Conservation (phyloP, 2,329 filamentous ascomycete genomes). For the Hymenoscyphus linearis region DNA sequence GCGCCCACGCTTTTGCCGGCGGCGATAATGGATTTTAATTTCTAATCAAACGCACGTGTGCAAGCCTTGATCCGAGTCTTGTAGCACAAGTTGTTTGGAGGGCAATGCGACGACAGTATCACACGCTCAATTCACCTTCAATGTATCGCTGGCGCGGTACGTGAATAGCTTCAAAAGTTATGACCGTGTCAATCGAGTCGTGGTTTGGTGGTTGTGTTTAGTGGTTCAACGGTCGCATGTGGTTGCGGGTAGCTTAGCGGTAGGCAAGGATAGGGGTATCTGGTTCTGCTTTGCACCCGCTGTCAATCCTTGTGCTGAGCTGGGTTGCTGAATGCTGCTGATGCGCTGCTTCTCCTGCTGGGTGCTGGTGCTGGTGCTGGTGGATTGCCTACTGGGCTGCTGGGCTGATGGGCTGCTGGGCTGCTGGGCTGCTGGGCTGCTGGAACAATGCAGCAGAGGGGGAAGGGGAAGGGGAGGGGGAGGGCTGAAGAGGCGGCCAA, state of each 20-base stretch:
- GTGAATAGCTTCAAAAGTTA: constrained; percentile 23
- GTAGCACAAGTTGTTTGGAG: background rate
- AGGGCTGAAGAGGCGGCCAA: constrained; percentile 10
- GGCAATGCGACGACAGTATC: constrained; percentile 9
- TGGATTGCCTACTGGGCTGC: background rate
- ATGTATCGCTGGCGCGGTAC: background rate
- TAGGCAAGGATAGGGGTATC: constrained; percentile 24
- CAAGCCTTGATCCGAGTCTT: constrained; percentile 4
- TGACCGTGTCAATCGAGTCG: background rate
- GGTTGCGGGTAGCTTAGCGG: constrained; percentile 11
- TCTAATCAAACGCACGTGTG: constrained; percentile 18
- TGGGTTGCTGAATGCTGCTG: constrained; percentile 3
- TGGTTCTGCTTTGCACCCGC: constrained; percentile 12
- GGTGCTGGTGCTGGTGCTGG: too few relatives aligned
- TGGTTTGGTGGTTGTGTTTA: too few relatives aligned
- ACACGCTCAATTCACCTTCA: constrained; percentile 3
- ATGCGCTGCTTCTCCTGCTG: too few relatives aligned
- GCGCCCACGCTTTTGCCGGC: constrained; percentile 12
- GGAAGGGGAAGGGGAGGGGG: background rate
- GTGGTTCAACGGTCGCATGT: background rate
- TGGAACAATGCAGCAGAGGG: background rate
- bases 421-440: background rate
- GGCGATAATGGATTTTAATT: constrained; percentile 11
- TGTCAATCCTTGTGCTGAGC: constrained; percentile 19
- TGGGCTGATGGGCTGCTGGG: background rate